phyloP scores from a whole-genome alignment of 31 red algal species.

The Pterothamnion heteromorphum region DNA sequence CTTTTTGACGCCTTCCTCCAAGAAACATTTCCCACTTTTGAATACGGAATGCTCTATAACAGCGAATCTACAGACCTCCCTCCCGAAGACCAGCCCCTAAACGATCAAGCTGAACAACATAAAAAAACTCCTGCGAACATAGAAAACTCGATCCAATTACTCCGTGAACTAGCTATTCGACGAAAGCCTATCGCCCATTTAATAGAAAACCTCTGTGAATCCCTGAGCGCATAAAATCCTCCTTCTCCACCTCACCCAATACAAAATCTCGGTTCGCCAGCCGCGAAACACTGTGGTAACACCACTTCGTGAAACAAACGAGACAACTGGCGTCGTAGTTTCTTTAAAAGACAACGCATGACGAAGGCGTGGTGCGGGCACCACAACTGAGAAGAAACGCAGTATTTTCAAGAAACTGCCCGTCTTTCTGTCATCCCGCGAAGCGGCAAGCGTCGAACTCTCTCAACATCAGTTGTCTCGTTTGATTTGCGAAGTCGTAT shows the following conservation, averaged over 20 bases:
- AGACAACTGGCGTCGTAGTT: background rate
- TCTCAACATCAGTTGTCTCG: background rate
- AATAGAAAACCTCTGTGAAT: too few species aligned
- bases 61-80: too few species aligned
- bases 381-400: background rate
- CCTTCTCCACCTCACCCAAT: conserved; percentile 36
- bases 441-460: background rate
- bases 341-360: background rate
- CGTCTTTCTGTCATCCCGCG: background rate
- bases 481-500: background rate
- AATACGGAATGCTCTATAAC: too few species aligned
- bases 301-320: background rate
- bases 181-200: too few species aligned
- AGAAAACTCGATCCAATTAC: too few species aligned
- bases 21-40: too few species aligned
- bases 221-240: conserved; percentile 24
- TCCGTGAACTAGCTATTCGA: too few species aligned
- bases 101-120: too few species aligned
- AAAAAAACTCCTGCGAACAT: too few species aligned
- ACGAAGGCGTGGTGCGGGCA: background rate
- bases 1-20: too few species aligned
- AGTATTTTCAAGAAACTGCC: background rate
- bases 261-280: background rate
- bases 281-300: conserved; percentile 15
- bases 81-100: too few species aligned